phyloP scores from a whole-genome alignment of 202 grass and related monocot species.

The Panicum virgatum region DNA sequence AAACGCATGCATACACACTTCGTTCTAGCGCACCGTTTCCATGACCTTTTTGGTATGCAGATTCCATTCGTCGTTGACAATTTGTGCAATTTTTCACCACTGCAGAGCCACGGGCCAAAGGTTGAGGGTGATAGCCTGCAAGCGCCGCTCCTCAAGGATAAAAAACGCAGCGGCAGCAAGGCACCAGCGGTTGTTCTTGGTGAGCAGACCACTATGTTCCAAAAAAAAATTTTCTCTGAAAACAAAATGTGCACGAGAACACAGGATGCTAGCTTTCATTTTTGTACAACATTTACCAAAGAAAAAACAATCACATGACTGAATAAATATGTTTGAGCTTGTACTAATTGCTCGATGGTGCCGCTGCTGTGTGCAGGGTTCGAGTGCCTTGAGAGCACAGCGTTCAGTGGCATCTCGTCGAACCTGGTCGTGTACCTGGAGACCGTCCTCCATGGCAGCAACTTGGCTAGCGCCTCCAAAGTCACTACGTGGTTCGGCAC shows the following conservation, averaged over 20 bases:
- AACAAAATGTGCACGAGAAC: neutral
- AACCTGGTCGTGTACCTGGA: conserved; percentile 78
- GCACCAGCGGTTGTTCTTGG: conserved; percentile 57
- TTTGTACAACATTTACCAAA: no score
- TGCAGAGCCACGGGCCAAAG: conserved; percentile 22
- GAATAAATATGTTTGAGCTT: neutral
- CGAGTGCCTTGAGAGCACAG: conserved; percentile 79
- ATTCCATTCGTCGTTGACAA: neutral
- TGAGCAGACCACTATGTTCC: conserved; percentile 20
- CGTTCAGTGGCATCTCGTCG: conserved; percentile 75
- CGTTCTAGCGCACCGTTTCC: neutral
- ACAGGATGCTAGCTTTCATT: neutral
- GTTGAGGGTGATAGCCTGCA: conserved; percentile 25
- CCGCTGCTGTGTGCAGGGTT: conserved; percentile 54
- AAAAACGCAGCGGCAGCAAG: conserved; percentile 41
- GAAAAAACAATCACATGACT: neutral
- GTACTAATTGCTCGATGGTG: neutral
- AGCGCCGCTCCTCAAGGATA: conserved; percentile 41
- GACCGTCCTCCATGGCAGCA: conserved; percentile 64
- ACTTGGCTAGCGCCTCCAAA: conserved; percentile 72
- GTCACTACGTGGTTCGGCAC: conserved; percentile 69
- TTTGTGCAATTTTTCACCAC: neutral
- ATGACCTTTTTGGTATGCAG: neutral
- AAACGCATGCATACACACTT: no score
- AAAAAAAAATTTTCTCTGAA: neutral